Evolutionary conservation across 805 yeast genomes (phyloP), one percentile per base, ranked within the genome.

Genomic region (Ogataea allantospora): DNA sequence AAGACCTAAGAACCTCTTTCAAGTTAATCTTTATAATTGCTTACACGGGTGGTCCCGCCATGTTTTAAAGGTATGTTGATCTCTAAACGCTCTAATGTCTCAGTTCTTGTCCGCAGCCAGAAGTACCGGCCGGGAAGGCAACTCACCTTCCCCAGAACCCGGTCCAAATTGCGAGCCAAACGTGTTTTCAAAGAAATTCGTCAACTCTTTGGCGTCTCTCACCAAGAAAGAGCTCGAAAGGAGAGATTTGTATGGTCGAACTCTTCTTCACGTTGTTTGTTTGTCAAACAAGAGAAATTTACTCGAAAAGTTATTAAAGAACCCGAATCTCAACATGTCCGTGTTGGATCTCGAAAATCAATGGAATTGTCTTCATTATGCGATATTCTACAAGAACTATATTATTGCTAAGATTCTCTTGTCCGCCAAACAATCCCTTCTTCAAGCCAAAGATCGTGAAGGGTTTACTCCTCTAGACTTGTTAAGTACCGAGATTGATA

Each of bases 351-450:
- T 65, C 35, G 96, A 88, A 58, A 86, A 77, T 54, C 83, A 87
- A 2, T 88, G 95, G 83, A 83, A 85, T 28, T 77, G 87, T 17
- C 65, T 89, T 19, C 96, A 89, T 58, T 74, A 78, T 43, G 77
- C 88, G 4, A 63, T 84, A 10, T 75, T 67, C 47, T 63, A 73
- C 44, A 83, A 78, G 22, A 68, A 81, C 38, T 61, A 81, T 27
- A 53, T 71, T 13, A 73, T 83, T 53, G 78, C 81, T 7, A 71
- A 68, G 36, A 58, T 60, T 6, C 47, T 78, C 7, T 37, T 76
- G 7, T 38, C 51, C 4, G 25, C 47, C 3, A 31, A 42, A 2
- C 42, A 38, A 22, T 52, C 61, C 1, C 55, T 79, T 7, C 54
- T 81, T 21, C 69, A 70, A 26, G 63, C 74, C 19, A 80, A 79